These are phyloP conservation scores for rapeseed (Brassica napus) DNA, from an alignment of 345 rosid species.

Conservation along the genomic window DNA sequence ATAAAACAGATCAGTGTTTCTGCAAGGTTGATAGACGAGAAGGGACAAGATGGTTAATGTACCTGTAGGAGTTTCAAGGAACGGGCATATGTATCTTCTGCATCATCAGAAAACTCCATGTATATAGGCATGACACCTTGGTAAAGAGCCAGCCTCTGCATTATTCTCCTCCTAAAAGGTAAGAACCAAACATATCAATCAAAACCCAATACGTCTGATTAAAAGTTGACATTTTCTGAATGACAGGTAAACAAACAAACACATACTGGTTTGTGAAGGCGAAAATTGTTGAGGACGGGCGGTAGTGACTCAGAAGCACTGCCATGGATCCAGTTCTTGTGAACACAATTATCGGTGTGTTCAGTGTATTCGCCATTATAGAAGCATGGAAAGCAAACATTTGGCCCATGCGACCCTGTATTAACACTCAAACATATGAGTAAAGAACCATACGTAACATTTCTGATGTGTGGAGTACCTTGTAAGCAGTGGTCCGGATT, in stretches of 20 bases:
- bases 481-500: constrained; percentile 46
- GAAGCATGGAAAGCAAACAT: constrained; percentile 98
- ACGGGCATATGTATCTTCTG: constrained; percentile 85
- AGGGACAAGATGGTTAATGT: neutral
- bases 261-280: constrained; percentile 97
- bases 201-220: neutral
- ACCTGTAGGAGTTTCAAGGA: constrained; percentile 73
- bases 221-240: neutral
- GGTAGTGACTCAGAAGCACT: constrained; percentile 76
- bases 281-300: constrained; percentile 79
- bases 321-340: constrained; percentile 98
- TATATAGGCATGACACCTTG: constrained; percentile 87
- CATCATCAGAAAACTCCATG: constrained; percentile 84
- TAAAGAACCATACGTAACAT: neutral
- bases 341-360: constrained; percentile 78
- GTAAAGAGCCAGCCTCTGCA: constrained; percentile 86
- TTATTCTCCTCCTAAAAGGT: constrained; percentile 68
- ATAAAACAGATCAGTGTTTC: constrained; percentile 20
- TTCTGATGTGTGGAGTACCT: constrained; percentile 47
- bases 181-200: constrained; percentile 8
- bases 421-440: neutral
- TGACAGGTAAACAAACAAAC: neutral
- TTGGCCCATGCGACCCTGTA: constrained; percentile 91
- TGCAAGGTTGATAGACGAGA: constrained; percentile 5
- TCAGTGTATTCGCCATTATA: constrained; percentile 88